Percentiles rank a stretch among this genome's conserved stretches.
Evolutionary conservation across 1,139 yeast species (phyloP).

Genomic region (Taiozyma onychis): DNA sequence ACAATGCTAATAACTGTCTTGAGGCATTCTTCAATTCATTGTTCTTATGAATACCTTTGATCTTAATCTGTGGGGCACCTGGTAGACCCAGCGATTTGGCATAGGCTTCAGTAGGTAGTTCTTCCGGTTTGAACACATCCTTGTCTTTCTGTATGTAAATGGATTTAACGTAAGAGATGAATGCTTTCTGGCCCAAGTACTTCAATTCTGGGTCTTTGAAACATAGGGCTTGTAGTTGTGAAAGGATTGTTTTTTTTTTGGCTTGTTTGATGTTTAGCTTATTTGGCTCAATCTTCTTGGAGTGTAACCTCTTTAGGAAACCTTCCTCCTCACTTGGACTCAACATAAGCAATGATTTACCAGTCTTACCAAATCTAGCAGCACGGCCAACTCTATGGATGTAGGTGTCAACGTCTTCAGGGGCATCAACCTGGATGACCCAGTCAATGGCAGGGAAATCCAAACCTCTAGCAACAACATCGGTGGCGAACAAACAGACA

Average conservation of each 20-base stretch:
- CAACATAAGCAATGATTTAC: slow-evolving; percentile 78
- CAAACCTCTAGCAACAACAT: slow-evolving; percentile 94
- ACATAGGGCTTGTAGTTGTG: slow-evolving; percentile 84
- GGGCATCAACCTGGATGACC: slow-evolving; percentile 95
- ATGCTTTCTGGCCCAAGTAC: slow-evolving; percentile 93
- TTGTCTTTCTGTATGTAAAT: slow-evolving; percentile 84
- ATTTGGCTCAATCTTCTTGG: slow-evolving; percentile 63
- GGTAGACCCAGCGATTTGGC: slow-evolving; percentile 91
- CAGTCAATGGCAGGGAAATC: slow-evolving; percentile 98
- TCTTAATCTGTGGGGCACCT: slow-evolving; percentile 90
- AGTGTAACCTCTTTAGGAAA: slow-evolving; percentile 58
- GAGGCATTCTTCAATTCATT: slow-evolving; percentile 82
- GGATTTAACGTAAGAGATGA: slow-evolving; percentile 82
- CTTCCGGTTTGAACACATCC: slow-evolving; percentile 71
- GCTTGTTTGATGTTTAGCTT: slow-evolving; percentile 71
- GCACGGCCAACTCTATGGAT: slow-evolving; percentile 96
- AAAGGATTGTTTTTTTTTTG: slow-evolving; percentile 71
- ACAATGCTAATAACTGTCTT: slow-evolving; percentile 54
- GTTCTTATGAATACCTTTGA: slow-evolving; percentile 41
- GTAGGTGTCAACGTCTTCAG: slow-evolving; percentile 93
- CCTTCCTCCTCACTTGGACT: slow-evolving; percentile 81
- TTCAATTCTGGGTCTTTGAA: slow-evolving; percentile 90
- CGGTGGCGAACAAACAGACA: slow-evolving; percentile 91
- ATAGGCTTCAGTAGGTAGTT: slow-evolving; percentile 72
- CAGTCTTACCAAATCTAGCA: slow-evolving; percentile 88